Percentiles rank a stretch among this genome's conserved stretches.
Conservation (phyloP, 345 rosid genomes). For the Chamaenerion angustifolium region DNA sequence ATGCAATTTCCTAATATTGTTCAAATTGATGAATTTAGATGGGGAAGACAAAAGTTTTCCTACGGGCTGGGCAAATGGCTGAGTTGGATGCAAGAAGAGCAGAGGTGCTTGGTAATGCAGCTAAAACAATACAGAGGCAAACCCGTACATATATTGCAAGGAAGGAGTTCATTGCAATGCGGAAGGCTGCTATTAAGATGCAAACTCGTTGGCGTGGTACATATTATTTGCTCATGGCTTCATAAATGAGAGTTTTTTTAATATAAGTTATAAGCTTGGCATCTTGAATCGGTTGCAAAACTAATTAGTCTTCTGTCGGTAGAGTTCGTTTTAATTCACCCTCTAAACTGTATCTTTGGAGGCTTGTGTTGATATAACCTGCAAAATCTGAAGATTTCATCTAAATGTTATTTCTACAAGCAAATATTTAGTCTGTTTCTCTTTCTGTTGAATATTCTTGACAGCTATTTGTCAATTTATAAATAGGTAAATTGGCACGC, state of each 20-base stretch:
- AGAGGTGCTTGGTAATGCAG: constrained; percentile 96
- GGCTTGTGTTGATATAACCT: background rate
- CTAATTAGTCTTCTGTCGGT: too few relatives aligned
- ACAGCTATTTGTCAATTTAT: constrained; percentile 5
- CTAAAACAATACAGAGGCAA: constrained; percentile 81
- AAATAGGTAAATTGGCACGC: constrained; percentile 70
- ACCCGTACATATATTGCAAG: constrained; percentile 73
- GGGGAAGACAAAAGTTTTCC: constrained; percentile 87
- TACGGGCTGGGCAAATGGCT: constrained; percentile 99
- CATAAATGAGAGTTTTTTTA: too few relatives aligned
- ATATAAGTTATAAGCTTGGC: background rate
- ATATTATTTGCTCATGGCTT: background rate
- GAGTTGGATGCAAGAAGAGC: constrained; percentile 97
- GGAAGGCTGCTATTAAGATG: constrained; percentile 65
- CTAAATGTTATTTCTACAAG: background rate
- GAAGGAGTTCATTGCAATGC: constrained; percentile 65
- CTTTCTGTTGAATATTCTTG: background rate
- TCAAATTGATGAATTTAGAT: constrained; percentile 35
- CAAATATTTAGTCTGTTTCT: background rate
- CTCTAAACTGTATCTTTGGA: too few relatives aligned
- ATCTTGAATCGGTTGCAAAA: background rate
- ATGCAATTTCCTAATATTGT: constrained; percentile 8
- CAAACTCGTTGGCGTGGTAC: constrained; percentile 88
- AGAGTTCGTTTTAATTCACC: too few relatives aligned
- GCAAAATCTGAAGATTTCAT: background rate